Evolutionary conservation across 1,139 yeast species (phyloP).

Genomic region (Nadsonia commutata): DNA sequence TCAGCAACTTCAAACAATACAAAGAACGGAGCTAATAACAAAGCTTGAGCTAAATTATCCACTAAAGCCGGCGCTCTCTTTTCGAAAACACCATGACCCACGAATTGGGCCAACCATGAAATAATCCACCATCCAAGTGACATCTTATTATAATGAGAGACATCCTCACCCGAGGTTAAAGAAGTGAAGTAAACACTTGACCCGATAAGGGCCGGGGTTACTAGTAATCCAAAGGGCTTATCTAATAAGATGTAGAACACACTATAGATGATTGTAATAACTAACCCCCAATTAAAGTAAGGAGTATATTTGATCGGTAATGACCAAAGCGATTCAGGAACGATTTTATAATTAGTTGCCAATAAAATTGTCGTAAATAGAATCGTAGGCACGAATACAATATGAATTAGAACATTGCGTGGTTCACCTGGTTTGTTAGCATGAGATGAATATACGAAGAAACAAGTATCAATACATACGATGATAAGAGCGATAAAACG

Average conservation of each 20-base stretch:
- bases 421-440: slow-evolving; percentile 25
- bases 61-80: slow-evolving; percentile 74
- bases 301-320: slow-evolving; percentile 12
- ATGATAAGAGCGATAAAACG: slow-evolving; percentile 78
- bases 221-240: slow-evolving; percentile 28
- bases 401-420: slow-evolving; percentile 62
- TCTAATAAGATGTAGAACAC: slow-evolving; percentile 31
- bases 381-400: slow-evolving; percentile 68
- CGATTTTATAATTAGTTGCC: slow-evolving; percentile 19
- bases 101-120: slow-evolving; percentile 77
- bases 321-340: slow-evolving; percentile 7
- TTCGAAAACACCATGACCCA: slow-evolving; percentile 79
- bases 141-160: slow-evolving; percentile 17
- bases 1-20: slow-evolving; percentile 69
- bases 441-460: background rate
- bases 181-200: slow-evolving; percentile 15
- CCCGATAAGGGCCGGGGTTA: slow-evolving; percentile 24
- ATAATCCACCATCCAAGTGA: slow-evolving; percentile 32
- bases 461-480: slow-evolving; percentile 15
- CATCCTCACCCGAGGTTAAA: slow-evolving; percentile 9
- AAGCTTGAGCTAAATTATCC: slow-evolving; percentile 70
- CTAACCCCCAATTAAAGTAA: slow-evolving; percentile 29
- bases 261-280: slow-evolving; percentile 28
- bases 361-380: slow-evolving; percentile 39
- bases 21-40: slow-evolving; percentile 84